A percentile compares a stretch with the other conserved stretches of the same genome.
Conservation (phyloP, 768 basidiomycete species). For the Infundibulicybe gibba region DNA sequence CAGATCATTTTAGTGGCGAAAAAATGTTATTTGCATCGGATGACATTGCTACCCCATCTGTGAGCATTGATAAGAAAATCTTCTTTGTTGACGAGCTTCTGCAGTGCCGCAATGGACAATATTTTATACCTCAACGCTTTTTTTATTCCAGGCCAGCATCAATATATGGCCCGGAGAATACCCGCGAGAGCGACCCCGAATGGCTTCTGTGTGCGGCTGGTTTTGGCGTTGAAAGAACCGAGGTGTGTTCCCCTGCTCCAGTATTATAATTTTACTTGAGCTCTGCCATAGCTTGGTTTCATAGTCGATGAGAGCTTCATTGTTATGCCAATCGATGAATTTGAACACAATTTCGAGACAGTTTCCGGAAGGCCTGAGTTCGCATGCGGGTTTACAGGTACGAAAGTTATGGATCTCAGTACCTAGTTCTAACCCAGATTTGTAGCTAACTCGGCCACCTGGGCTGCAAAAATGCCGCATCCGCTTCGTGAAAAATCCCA, state of each 20-base stretch:
- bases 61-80: not conserved
- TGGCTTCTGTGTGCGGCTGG: not conserved
- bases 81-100: not conserved
- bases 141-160: not conserved
- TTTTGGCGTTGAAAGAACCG: not conserved
- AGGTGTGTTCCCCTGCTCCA: not conserved
- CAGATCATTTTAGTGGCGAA: no score
- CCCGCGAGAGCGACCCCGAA: no score
- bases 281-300: not conserved
- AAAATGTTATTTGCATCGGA: not conserved
- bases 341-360: not conserved
- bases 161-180: no score
- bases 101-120: not conserved
- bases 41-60: not conserved
- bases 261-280: not conserved
- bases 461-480: not conserved
- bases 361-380: not conserved
- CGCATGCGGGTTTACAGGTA: not conserved
- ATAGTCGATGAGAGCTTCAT: not conserved
- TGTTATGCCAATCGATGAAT: not conserved
- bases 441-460: not conserved
- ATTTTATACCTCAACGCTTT: not conserved
- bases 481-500: constrained; percentile 6
- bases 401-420: not conserved
- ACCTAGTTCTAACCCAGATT: not conserved